Evolutionary conservation across 352 stramenopile species (phyloP), one percentile per base, ranked within the genome.

Genomic region (Phytophthora podocarpi): DNA sequence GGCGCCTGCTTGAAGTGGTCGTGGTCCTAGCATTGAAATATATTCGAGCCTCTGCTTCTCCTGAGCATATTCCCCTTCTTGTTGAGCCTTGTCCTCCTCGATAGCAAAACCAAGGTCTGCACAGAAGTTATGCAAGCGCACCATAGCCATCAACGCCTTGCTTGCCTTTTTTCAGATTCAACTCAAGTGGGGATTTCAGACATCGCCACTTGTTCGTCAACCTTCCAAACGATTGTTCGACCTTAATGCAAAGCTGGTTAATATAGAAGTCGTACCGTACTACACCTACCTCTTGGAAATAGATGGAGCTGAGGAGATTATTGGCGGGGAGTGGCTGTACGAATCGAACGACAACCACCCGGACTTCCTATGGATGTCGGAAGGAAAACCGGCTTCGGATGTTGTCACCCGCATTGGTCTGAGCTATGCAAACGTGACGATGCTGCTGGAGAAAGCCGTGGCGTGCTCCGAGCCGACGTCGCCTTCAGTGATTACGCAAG

Each of bases 191-290:
- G 11, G 5, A 3, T 12, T 55, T 45, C 4, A 55, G 6, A 13
- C 32, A 55, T 24, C 31, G 13, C 21, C 47, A 45, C 34, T 55
- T 55, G n/a, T 55, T 55, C 1, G 18, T 35, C 0, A 23, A 20
- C n/a, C 12, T 43, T 18, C 32, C 47, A n/a, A 45, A 55, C 4
- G 21, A 96, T 56, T 99, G 99, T 71, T 99, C 97, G 46, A 99
- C 99, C 74, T 98, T 90, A 36, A 99, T 99, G 71, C 97, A 96
- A 42, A 97, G 96, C 59, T 98, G 90, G 31, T 74, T 99, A 13
- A 98, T 99, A 89, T 96, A 96, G 48, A 99, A 27, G n/a, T n/a
- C n/a, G n/a, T n/a, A n/a, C n/a, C 43, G 30, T 49, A 40, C 36
- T 67, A 71, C 63, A 39, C 46, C 39, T 67, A 71, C 35, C 46